These are phyloP conservation scores for Pythium chondricola DNA, from an alignment of 352 stramenopile genomes.

Conservation along the genomic window DNA sequence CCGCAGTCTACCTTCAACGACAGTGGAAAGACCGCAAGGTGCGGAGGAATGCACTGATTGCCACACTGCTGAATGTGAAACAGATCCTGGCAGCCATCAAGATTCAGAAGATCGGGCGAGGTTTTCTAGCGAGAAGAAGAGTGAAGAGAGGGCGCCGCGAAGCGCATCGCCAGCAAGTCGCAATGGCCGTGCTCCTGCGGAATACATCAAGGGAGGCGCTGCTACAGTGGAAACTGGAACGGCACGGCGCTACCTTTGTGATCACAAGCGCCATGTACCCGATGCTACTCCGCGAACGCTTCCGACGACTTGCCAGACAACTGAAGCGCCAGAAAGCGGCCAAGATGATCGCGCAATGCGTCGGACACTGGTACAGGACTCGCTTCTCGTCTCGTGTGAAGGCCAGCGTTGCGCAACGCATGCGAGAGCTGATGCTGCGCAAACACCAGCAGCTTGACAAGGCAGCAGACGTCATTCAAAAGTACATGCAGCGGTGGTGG, in stretches of 20 bases:
- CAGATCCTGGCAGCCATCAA: conserved; percentile 28
- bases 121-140: conserved; percentile 17
- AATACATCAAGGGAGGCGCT: conserved; percentile 34
- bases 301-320: conserved; percentile 17
- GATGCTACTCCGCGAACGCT: conserved; percentile 29
- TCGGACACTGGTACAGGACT: conserved; percentile 20
- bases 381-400: no score
- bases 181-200: conserved; percentile 24
- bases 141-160: conserved; percentile 12
- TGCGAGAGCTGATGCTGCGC: not conserved
- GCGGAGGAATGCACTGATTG: conserved; percentile 32
- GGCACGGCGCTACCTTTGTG: conserved; percentile 36
- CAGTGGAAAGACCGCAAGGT: conserved; percentile 30
- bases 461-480: conserved; percentile 29
- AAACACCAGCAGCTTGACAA: conserved; percentile 8
- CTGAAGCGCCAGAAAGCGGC: conserved; percentile 20
- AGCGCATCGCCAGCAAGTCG: conserved; percentile 23
- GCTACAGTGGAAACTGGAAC: conserved; percentile 37
- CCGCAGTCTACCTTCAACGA: conserved; percentile 28
- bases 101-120: conserved; percentile 38
- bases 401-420: not conserved
- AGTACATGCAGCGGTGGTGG: conserved; percentile 38
- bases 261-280: conserved; percentile 41
- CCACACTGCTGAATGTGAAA: conserved; percentile 26
- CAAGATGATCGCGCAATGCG: conserved; percentile 11